Conservation (phyloP, 1,139 yeast species). For the Hansenula anomala region DNA sequence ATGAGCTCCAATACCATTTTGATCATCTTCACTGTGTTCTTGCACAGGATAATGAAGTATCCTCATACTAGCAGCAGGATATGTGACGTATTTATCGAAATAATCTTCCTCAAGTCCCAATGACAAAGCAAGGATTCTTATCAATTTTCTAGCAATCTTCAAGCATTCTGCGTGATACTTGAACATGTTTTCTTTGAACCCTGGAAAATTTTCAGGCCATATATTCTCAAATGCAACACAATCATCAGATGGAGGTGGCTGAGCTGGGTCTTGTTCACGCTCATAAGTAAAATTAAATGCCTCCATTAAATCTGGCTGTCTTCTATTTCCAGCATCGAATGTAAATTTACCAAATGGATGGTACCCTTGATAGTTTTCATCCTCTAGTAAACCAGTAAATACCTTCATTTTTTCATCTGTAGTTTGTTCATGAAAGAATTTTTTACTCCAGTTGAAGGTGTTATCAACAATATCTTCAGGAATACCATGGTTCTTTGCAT, state of each 20-base stretch:
- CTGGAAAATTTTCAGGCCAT: constrained; percentile 19
- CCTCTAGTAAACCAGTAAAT: constrained; percentile 19
- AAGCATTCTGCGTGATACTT: constrained; percentile 21
- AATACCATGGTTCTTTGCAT: constrained; percentile 25
- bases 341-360: constrained; percentile 15
- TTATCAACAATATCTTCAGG: constrained; percentile 14
- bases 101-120: constrained; percentile 25
- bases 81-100: constrained; percentile 19
- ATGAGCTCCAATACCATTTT: constrained; percentile 33
- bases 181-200: constrained; percentile 17
- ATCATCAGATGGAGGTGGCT: constrained; percentile 13
- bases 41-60: constrained; percentile 30
- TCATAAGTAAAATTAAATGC: constrained; percentile 27
- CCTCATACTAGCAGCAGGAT: constrained; percentile 25
- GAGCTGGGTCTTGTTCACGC: constrained; percentile 19
- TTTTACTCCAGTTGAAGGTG: constrained; percentile 18
- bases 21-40: constrained; percentile 20
- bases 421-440: constrained; percentile 22
- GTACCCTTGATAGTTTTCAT: constrained; percentile 25
- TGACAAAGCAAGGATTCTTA: constrained; percentile 26
- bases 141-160: constrained; percentile 22
- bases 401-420: constrained; percentile 23
- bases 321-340: constrained; percentile 4
- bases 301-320: constrained; percentile 23
- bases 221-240: constrained; percentile 7